Conservation (phyloP, 768 basidiomycete species). For the Lactarius evosmus region DNA sequence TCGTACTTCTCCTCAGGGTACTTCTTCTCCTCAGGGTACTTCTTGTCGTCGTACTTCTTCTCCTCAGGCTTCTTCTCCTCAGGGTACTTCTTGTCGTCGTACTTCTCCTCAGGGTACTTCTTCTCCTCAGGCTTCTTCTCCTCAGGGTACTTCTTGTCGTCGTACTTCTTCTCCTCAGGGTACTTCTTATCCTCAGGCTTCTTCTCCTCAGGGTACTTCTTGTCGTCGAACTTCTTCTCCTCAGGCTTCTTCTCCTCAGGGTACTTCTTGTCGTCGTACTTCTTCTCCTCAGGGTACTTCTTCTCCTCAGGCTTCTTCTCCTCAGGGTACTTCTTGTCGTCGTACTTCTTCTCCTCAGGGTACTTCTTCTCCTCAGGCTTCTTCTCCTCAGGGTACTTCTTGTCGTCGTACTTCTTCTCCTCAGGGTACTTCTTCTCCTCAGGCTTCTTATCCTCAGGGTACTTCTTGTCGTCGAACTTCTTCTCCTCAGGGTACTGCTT, state of each 20-base stretch:
- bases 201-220: slow-evolving; percentile 6
- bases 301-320: neutral
- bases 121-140: no score
- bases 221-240: neutral
- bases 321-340: neutral
- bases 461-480: neutral
- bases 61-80: no score
- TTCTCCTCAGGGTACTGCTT: slow-evolving; percentile 6
- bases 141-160: neutral
- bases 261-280: neutral
- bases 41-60: no score
- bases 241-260: slow-evolving; percentile 1
- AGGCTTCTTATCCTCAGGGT: slow-evolving; percentile 1
- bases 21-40: no score
- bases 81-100: no score
- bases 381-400: neutral
- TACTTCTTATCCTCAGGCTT: slow-evolving; percentile 3
- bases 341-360: neutral
- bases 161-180: neutral
- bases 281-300: slow-evolving; percentile 1
- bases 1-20: no score
- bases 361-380: neutral
- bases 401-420: slow-evolving; percentile 4
- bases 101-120: no score
- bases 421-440: neutral